Conservation (phyloP, 805 yeast genomes). For the Debaryomyces castellii region DNA sequence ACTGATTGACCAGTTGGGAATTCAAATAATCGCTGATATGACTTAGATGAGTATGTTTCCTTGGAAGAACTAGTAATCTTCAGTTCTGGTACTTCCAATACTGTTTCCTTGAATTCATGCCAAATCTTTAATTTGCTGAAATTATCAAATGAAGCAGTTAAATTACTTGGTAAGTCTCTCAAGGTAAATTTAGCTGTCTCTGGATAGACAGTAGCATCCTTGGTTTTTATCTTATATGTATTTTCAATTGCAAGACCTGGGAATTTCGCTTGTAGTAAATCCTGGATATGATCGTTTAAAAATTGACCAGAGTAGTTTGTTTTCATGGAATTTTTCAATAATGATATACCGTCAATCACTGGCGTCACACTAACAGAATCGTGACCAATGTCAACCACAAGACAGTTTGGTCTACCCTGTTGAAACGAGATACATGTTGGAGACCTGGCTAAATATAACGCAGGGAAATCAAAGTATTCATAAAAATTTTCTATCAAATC, state of each 20-base stretch:
- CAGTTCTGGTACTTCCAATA: slow-evolving; percentile 54
- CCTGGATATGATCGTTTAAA: slow-evolving; percentile 53
- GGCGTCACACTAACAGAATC: slow-evolving; percentile 77
- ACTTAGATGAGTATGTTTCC: slow-evolving; percentile 27
- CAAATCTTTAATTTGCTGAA: slow-evolving; percentile 56
- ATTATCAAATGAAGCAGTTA: slow-evolving; percentile 52
- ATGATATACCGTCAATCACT: slow-evolving; percentile 77
- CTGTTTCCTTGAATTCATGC: slow-evolving; percentile 75
- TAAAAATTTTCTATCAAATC: slow-evolving; percentile 70
- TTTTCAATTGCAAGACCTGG: slow-evolving; percentile 29
- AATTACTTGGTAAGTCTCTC: slow-evolving; percentile 23
- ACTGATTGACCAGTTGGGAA: slow-evolving; percentile 73
- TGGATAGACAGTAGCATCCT: slow-evolving; percentile 35
- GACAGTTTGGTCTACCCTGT: slow-evolving; percentile 82
- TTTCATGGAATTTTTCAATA: slow-evolving; percentile 65
- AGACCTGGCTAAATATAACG: slow-evolving; percentile 73
- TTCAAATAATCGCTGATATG: slow-evolving; percentile 56
- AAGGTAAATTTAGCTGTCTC: slow-evolving; percentile 22
- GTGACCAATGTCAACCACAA: slow-evolving; percentile 85
- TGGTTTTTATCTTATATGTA: slow-evolving; percentile 51
- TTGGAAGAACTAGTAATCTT: slow-evolving; percentile 21
- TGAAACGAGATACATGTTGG: slow-evolving; percentile 91
- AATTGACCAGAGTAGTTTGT: slow-evolving; percentile 75
- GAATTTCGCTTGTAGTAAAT: slow-evolving; percentile 32
- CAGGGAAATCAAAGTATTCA: slow-evolving; percentile 73